These are phyloP conservation scores for Rhodamnia argentea DNA, from an alignment of 345 rosid species.

Conservation along the genomic window DNA sequence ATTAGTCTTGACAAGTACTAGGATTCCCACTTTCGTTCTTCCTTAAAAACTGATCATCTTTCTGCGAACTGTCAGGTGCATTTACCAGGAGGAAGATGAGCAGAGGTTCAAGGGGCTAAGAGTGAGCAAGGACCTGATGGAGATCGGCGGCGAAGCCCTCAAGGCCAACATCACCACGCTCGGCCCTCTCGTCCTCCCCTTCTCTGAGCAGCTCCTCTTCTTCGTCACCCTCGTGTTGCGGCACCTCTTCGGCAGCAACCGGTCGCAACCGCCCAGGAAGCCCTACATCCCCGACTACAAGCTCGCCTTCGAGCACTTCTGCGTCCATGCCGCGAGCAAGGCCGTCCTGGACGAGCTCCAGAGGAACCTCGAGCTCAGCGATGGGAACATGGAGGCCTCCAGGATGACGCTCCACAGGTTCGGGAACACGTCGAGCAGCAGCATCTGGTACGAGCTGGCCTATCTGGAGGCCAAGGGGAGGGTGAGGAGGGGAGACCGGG, in stretches of 20 bases:
- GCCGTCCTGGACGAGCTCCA: conserved; percentile 74
- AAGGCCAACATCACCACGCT: conserved; percentile 95
- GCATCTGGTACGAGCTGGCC: conserved; percentile 86
- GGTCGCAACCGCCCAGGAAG: conserved; percentile 15
- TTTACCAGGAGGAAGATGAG: conserved; percentile 86
- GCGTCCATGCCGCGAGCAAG: conserved; percentile 85
- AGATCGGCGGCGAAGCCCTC: conserved; percentile 84
- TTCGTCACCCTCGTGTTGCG: conserved; percentile 49
- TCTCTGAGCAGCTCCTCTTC: conserved; percentile 94
- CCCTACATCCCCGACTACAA: conserved; percentile 96
- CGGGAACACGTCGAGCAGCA: conserved; percentile 90
- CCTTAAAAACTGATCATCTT: not conserved
- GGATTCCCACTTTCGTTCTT: not conserved
- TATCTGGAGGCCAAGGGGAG: conserved; percentile 84
- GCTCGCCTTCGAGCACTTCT: conserved; percentile 92
- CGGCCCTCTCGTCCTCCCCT: conserved; percentile 84
- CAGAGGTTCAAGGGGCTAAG: conserved; percentile 64
- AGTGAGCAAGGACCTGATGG: conserved; percentile 72
- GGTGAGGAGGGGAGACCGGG: conserved; percentile 63
- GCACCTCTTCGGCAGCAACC: conserved; percentile 22
- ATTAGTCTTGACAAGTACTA: not conserved
- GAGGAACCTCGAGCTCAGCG: conserved; percentile 74
- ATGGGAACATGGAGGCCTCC: conserved; percentile 70
- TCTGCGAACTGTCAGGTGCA: conserved; percentile 29
- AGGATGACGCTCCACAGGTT: conserved; percentile 82